Conservation (phyloP, 768 basidiomycete genomes). For the Suillus subaureus region DNA sequence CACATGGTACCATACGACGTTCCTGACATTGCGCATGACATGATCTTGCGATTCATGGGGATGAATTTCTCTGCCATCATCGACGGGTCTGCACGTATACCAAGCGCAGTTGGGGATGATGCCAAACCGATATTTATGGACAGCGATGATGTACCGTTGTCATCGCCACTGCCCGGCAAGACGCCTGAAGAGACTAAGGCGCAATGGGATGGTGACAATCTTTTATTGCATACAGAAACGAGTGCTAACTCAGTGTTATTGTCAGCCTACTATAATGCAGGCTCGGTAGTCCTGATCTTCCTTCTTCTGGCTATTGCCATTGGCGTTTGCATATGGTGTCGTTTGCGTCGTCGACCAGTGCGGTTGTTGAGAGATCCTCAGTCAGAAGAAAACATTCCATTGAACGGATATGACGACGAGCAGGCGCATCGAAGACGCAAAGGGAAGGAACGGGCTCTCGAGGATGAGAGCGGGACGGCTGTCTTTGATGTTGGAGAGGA, state of each 20-base stretch:
- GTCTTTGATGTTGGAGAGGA: constrained; percentile 61
- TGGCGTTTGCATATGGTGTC: constrained; percentile 81
- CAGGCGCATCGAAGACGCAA: constrained; percentile 38
- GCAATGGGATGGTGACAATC: constrained; percentile 81
- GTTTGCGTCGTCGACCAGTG: constrained; percentile 48
- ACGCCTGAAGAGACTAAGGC: constrained; percentile 80
- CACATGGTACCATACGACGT: constrained; percentile 95
- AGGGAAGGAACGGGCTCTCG: constrained; percentile 50
- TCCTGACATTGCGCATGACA: constrained; percentile 89
- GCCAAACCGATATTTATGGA: constrained; percentile 67
- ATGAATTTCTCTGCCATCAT: constrained; percentile 83
- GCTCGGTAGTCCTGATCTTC: constrained; percentile 84
- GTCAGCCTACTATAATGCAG: constrained; percentile 92
- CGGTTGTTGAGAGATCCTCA: not conserved
- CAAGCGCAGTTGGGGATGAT: constrained; percentile 75
- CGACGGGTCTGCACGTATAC: constrained; percentile 79
- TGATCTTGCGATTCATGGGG: constrained; percentile 98
- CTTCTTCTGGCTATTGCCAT: constrained; percentile 69
- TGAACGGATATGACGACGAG: constrained; percentile 55
- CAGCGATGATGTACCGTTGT: constrained; percentile 39
- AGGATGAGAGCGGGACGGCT: constrained; percentile 35
- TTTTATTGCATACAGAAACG: not conserved
- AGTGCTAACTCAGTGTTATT: constrained; percentile 10
- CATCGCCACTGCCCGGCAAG: constrained; percentile 46
- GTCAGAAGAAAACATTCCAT: constrained; percentile 72